Evolutionary conservation across 2,329 filamentous ascomycete genomes (phyloP).

Genomic region (Didymella arachidicola): DNA sequence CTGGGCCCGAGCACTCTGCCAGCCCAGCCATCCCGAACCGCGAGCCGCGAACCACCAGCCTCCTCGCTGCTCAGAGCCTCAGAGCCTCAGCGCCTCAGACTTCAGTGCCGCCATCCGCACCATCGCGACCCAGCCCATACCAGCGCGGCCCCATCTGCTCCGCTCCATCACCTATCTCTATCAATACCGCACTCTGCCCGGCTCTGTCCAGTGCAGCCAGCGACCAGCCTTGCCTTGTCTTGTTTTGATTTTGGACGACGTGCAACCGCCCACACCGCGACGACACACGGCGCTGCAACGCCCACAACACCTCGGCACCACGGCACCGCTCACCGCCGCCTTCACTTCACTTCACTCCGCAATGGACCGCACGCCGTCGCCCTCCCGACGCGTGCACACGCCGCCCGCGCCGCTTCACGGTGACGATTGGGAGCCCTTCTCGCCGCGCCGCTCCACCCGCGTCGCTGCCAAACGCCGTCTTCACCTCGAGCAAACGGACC

Average conservation of each 20-base stretch:
- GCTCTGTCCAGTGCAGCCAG: no score
- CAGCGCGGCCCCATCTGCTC: constrained; percentile 25
- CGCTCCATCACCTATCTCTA: constrained; percentile 22
- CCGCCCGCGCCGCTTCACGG: constrained; percentile 75
- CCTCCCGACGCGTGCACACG: constrained; percentile 66
- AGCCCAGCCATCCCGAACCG: constrained; percentile 24
- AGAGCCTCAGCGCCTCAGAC: background rate
- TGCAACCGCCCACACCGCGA: constrained; percentile 17
- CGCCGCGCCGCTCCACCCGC: constrained; percentile 70
- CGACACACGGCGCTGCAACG: constrained; percentile 1
- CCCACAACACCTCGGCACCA: background rate
- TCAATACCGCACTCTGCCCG: constrained; percentile 3
- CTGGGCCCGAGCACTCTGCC: background rate
- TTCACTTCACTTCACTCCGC: constrained; percentile 13
- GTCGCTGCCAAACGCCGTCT: constrained; percentile 63
- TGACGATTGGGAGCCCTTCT: constrained; percentile 76
- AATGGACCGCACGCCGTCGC: constrained; percentile 66
- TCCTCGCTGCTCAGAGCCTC: constrained; percentile 26
- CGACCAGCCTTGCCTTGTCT: background rate
- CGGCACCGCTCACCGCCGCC: constrained; percentile 4
- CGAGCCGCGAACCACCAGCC: constrained; percentile 25
- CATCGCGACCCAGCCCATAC: constrained; percentile 26
- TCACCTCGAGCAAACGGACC: constrained; percentile 35
- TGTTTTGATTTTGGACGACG: constrained; percentile 38
- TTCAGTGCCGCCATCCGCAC: background rate